Conservation (phyloP, 805 yeast genomes). For the Saturnispora gosingensis region DNA sequence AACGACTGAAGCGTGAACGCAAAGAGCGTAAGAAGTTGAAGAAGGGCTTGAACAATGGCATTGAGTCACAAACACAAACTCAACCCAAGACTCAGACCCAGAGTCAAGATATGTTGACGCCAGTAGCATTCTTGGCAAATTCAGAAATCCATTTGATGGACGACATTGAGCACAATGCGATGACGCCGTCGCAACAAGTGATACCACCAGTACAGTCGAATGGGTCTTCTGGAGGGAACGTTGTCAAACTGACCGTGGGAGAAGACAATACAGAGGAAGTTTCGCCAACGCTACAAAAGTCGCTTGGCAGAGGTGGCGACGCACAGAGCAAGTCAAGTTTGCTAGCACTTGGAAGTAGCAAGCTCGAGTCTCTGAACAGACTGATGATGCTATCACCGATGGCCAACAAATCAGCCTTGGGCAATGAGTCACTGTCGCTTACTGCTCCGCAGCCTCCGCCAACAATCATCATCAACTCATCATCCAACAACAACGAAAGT, state of each 20-base stretch:
- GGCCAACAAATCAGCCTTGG: neutral
- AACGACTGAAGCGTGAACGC: slow-evolving; percentile 17
- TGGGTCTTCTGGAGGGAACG: neutral
- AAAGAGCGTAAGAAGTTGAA: slow-evolving; percentile 3
- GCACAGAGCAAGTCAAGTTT: neutral
- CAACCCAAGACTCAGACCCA: neutral
- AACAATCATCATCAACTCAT: neutral
- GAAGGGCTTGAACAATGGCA: slow-evolving; percentile 15
- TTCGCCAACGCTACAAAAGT: slow-evolving; percentile 8
- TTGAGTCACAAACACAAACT: slow-evolving; percentile 3
- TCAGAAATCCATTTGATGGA: neutral
- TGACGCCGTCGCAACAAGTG: neutral
- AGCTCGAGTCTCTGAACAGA: neutral
- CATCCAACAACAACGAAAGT: neutral
- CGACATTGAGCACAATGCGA: neutral
- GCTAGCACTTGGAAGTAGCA: neutral
- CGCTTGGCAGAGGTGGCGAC: slow-evolving; percentile 1
- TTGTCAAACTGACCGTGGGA: neutral
- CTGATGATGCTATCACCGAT: slow-evolving; percentile 6
- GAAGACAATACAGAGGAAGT: slow-evolving; percentile 5
- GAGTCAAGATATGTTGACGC: neutral
- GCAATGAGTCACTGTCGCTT: neutral
- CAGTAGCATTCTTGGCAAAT: neutral
- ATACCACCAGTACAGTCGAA: neutral
- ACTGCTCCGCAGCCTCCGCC: neutral